Evolutionary conservation across 768 basidiomycete species (phyloP).

Genomic region (Phlegmacium glaucopus): DNA sequence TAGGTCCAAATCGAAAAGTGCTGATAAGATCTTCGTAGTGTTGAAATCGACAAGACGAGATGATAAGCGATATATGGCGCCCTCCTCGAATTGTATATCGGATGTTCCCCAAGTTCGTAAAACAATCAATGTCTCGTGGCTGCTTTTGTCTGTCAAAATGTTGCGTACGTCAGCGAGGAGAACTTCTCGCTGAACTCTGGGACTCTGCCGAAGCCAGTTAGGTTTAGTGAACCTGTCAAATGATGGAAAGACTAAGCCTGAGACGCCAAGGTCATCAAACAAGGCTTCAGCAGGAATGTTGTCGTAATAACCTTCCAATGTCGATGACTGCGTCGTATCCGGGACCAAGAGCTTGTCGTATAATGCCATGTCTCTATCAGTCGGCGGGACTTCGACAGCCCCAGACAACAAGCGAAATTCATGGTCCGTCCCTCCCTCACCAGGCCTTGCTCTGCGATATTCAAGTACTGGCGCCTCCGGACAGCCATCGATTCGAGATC

Average conservation of each 20-base stretch:
- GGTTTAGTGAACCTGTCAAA: conserved; percentile 34
- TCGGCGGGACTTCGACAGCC: conserved; percentile 34
- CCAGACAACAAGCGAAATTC: conserved; percentile 41
- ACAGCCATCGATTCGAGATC: conserved; percentile 45
- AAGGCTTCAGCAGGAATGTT: conserved; percentile 43
- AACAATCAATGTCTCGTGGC: conserved; percentile 31
- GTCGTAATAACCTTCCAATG: conserved; percentile 19
- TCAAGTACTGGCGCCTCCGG: conserved; percentile 45
- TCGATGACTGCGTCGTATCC: conserved; percentile 18
- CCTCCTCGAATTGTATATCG: conserved; percentile 25
- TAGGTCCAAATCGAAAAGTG: conserved; percentile 44
- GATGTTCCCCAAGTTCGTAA: conserved; percentile 37
- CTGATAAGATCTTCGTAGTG: conserved; percentile 41
- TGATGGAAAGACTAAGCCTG: conserved; percentile 41
- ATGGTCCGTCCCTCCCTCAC: conserved; percentile 29
- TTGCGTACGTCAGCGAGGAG: conserved; percentile 39
- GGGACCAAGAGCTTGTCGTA: conserved; percentile 44
- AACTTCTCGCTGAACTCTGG: conserved; percentile 34
- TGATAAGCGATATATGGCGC: conserved; percentile 40
- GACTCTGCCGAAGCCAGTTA: conserved; percentile 37
- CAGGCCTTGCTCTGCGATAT: conserved; percentile 26
- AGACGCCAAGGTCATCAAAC: conserved; percentile 48
- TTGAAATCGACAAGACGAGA: conserved; percentile 53
- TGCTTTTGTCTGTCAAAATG: conserved; percentile 25
- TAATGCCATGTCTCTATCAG: conserved; percentile 38